A percentile compares a stretch with the other conserved stretches of the same genome.
phyloP scores from a whole-genome alignment of 352 stramenopile genomes.

The Pseudoperonospora humuli region DNA sequence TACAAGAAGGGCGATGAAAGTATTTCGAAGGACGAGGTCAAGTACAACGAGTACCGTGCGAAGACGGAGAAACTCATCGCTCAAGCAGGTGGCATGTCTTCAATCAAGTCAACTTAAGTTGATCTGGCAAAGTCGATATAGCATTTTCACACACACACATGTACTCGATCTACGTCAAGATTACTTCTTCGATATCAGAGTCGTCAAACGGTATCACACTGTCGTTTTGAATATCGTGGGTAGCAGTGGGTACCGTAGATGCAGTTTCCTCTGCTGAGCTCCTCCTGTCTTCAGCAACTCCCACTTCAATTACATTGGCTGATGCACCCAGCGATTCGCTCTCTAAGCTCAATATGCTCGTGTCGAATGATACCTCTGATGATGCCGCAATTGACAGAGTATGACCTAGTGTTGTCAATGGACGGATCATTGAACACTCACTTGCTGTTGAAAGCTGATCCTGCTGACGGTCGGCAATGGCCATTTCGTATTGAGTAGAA shows the following conservation, averaged over 20 bases:
- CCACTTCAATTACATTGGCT: slow-evolving; percentile 1
- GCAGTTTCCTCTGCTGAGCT: neutral
- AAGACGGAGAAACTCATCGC: slow-evolving; percentile 74
- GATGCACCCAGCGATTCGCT: slow-evolving; percentile 7
- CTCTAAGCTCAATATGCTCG: slow-evolving; percentile 37
- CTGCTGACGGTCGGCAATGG: slow-evolving; percentile 9
- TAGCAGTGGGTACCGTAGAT: neutral
- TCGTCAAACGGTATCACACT: slow-evolving; percentile 39
- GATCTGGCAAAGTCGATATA: neutral
- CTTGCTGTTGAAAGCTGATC: slow-evolving; percentile 9
- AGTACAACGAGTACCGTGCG: slow-evolving; percentile 65
- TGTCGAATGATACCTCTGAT: slow-evolving; percentile 39
- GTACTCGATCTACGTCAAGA: slow-evolving; percentile 22
- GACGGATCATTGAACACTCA: neutral
- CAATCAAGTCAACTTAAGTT: slow-evolving; percentile 30
- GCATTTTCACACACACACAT: neutral
- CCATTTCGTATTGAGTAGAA: neutral
- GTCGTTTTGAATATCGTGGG: slow-evolving; percentile 4
- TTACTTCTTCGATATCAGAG: slow-evolving; percentile 60
- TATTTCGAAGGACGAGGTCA: slow-evolving; percentile 50
- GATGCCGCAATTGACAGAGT: slow-evolving; percentile 29
- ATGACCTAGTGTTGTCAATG: slow-evolving; percentile 1
- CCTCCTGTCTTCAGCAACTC: neutral
- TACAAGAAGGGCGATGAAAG: slow-evolving; percentile 82
- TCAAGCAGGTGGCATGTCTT: slow-evolving; percentile 54